Base-by-base conservation (phyloP, 331 rosid species). In the Dryas integrifolia region DNA sequence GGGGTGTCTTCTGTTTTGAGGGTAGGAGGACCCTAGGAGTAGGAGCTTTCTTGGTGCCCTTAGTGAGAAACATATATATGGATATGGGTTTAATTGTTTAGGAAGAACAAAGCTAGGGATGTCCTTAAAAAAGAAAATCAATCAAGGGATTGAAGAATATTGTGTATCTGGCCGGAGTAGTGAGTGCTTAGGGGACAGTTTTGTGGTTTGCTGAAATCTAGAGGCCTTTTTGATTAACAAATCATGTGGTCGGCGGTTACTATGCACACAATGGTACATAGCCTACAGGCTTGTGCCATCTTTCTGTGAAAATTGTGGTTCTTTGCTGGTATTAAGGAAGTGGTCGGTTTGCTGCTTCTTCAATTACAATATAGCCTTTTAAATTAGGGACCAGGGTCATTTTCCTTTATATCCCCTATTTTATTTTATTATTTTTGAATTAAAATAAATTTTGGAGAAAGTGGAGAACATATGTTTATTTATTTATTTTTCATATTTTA, bases 281-380 rank as follows among this genome's bases (percentile, higher is more conserved):
- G 70, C 70, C 76, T 62, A 80, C 44, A 62, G 46, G 40, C 43
- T 4, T 39, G 77, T 68, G 64, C 68, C 56, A 72, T 67, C 6
- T 80, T 80, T 59, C 38, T 72, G 75, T 73, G 72, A 50, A 52
- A 75, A 41, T 56, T 79, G 77, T 75, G 40, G 75, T 76, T 41
- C 73, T 80, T 79, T 67, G 90, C 95, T 79, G 85, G 82, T 82
- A 87, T 89, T 87, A 46, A 70, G 98, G 97, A 81, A 30, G 67
- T 89, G 92, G 96, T 86, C 90, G 86, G 98, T 85, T 85, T 82
- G 77, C n/a, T 80, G 80, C 70, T 85, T 82, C 85, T 80, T 75
- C 83, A 83, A 82, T 72, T 69, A 76, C 30, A 82, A 73, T 76
- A 24, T 13, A 58, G 57, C 68, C 59, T 68, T 69, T 77, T 48